Percentiles rank a stretch among this genome's conserved stretches.
Evolutionary conservation across 257 asterid genomes (phyloP).

Genomic region (Parsonsia alboflavescens): DNA sequence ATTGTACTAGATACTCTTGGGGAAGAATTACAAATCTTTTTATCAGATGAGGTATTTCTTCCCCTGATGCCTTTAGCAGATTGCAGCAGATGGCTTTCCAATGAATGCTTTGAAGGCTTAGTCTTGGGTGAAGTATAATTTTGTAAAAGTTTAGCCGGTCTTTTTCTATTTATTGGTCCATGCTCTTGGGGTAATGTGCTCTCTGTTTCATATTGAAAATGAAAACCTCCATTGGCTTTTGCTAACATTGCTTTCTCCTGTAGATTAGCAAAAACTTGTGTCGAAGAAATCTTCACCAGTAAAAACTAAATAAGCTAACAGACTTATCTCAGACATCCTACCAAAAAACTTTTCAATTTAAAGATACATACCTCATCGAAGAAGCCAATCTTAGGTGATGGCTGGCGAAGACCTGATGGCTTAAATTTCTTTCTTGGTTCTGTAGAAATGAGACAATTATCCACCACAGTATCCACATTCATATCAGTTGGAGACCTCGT

Average conservation of each 20-base stretch:
- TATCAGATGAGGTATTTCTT: constrained; percentile 14
- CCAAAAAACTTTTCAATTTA: neutral
- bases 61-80: constrained; percentile 20
- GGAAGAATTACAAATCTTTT: constrained; percentile 19
- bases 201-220: constrained; percentile 15
- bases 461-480: neutral
- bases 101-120: constrained; percentile 1
- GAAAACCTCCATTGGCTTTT: constrained; percentile 7
- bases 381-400: constrained; percentile 54
- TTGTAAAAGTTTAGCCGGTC: constrained; percentile 17
- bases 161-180: constrained; percentile 21
- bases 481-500: constrained; percentile 12
- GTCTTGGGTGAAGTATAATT: constrained; percentile 10
- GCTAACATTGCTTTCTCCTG: constrained; percentile 15
- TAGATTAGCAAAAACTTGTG: neutral
- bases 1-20: constrained; percentile 8
- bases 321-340: neutral
- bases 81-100: neutral
- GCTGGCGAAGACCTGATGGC: constrained; percentile 57
- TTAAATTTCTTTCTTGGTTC: constrained; percentile 20
- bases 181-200: constrained; percentile 11
- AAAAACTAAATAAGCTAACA: neutral
- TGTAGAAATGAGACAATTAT: constrained; percentile 6
- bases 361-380: constrained; percentile 45
- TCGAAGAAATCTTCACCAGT: neutral